Base-by-base conservation (phyloP, 164 flowering plant species). In the Vitis cinerea region DNA sequence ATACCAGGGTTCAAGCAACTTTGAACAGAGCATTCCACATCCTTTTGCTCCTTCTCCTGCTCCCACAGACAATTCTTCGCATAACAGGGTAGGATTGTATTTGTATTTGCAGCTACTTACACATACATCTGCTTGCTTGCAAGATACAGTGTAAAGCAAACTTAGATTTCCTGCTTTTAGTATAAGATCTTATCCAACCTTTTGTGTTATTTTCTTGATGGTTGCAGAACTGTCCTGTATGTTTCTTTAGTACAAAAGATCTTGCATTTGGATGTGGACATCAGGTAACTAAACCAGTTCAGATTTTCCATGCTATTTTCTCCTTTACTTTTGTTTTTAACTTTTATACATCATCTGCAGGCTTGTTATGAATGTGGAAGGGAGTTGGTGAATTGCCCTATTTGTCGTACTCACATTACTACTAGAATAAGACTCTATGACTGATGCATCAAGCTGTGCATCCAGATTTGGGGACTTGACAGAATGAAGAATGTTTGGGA, bases 181-280 rank as follows among this genome's bases (percentile, higher is more conserved):
- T n/a, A 30, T 55, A 57, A 27, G 70, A 59, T 67, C 61, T 44
- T 17, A 2, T 47, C 50, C 47, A 44, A 14, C 12, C 8, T 12
- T n/a, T 31, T 12, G 17, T 44, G 61, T 17, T 3, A 67, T 8
- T 10, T 1, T 70, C 69, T 8, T 62, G 44, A 23, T 23, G 27
- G 27, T 23, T 23, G 10, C 79, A 79, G 87, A 62, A 31, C 3
- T 82, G 87, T 74, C 83, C 82, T 3, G n/a, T 78, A 27, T 84
- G 87, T 44, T 59, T 68, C 49, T 52, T 63, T 62, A 67, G 10
- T 44, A 50, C 37, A 17, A 82, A 77, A 54, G 78, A 82, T 56
- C 77, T 82, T 60, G 85, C 83, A 51, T 80, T 84, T 62, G 85
- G 85, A 31, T 84, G 87, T 59, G 85, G 87, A 37, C 87, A 84